These are phyloP conservation scores for Kodamaea alishanica DNA, from an alignment of 1,139 yeast genomes.

Conservation along the genomic window DNA sequence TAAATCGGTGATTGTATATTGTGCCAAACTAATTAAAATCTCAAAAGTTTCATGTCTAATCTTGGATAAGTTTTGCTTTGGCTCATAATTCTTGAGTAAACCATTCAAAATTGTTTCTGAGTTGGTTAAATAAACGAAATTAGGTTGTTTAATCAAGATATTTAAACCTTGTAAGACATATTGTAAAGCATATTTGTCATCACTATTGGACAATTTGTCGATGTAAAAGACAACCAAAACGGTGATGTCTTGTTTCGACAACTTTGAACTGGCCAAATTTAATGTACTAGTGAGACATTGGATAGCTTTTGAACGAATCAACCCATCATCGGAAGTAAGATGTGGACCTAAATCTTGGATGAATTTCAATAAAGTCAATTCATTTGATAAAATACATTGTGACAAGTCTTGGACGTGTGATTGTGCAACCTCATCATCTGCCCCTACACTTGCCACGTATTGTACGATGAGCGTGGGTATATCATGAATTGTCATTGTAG, in stretches of 20 bases:
- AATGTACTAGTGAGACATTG: constrained; percentile 57
- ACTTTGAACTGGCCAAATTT: constrained; percentile 28
- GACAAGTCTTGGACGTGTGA: constrained; percentile 28
- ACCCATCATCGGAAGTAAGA: constrained; percentile 65
- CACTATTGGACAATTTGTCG: constrained; percentile 46
- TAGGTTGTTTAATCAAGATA: constrained; percentile 49
- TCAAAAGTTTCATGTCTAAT: constrained; percentile 60
- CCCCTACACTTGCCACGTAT: constrained; percentile 37
- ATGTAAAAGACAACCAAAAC: constrained; percentile 65
- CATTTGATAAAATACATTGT: constrained; percentile 29
- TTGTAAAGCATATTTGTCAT: constrained; percentile 55
- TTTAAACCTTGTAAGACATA: constrained; percentile 55
- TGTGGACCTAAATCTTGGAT: constrained; percentile 53
- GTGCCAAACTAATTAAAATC: constrained; percentile 39
- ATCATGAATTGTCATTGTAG: no score
- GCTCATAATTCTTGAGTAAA: constrained; percentile 49
- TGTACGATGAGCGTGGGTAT: constrained; percentile 34
- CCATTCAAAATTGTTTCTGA: constrained; percentile 35
- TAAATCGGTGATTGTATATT: constrained; percentile 26
- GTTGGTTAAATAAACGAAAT: constrained; percentile 32
- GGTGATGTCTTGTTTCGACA: constrained; percentile 59
- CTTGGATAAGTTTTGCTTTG: constrained; percentile 62
- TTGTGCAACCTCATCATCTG: constrained; percentile 29
- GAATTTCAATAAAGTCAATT: constrained; percentile 47
- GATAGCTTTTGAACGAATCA: constrained; percentile 51